phyloP scores from a whole-genome alignment of 208 protist genomes.

The Borovskyia barvae region DNA sequence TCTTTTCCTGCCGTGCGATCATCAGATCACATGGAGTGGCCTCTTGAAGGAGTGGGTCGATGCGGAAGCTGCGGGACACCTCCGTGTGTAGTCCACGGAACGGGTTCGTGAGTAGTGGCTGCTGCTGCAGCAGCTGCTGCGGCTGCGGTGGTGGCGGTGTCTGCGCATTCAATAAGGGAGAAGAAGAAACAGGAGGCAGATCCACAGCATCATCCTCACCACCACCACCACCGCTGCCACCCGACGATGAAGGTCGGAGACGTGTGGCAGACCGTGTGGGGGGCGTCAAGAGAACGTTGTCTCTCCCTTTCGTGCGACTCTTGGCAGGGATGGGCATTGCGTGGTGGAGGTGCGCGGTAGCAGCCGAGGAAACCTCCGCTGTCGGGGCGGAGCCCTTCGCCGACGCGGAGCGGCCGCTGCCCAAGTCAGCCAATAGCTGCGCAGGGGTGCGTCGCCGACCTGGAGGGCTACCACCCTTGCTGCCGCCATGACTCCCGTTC shows the following conservation, averaged over 20 bases:
- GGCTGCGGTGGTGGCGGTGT: background rate
- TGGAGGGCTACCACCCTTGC: background rate
- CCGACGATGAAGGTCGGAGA: background rate
- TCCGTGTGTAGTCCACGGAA: conserved; percentile 63
- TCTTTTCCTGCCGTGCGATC: conserved; percentile 55
- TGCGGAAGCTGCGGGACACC: conserved; percentile 66
- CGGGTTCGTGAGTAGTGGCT: conserved; percentile 50
- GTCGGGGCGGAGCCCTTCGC: background rate
- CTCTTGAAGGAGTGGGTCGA: conserved; percentile 55
- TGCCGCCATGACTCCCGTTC: background rate
- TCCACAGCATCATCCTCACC: background rate
- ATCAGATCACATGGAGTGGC: conserved; percentile 40
- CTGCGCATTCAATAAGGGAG: too few relatives aligned
- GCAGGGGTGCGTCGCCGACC: conserved; percentile 8
- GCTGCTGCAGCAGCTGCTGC: conserved; percentile 7
- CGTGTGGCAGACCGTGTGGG: too few relatives aligned
- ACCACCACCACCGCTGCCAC: background rate
- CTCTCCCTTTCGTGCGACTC: background rate
- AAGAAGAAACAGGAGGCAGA: background rate
- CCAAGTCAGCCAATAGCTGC: conserved; percentile 2
- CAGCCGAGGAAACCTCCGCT: conserved; percentile 3
- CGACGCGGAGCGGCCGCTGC: background rate
- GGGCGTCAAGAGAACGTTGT: conserved; percentile 2
- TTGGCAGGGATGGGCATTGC: background rate
- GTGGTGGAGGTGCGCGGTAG: conserved; percentile 1